Evolutionary conservation across 2,329 filamentous ascomycete species (phyloP).

Genomic region (Colletotrichum sansevieriae): DNA sequence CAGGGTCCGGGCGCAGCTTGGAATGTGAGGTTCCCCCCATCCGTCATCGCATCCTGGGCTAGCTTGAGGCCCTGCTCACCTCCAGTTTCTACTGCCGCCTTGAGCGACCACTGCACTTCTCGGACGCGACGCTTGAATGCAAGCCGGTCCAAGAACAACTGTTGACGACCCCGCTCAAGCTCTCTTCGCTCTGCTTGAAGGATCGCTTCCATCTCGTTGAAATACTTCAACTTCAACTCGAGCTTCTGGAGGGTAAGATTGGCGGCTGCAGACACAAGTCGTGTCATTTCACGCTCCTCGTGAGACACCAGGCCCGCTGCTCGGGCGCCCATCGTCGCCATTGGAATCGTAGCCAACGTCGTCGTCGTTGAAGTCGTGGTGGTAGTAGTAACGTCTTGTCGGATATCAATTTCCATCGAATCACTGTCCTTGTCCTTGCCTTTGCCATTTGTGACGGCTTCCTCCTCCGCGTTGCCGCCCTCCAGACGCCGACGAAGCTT

Average conservation of each 20-base stretch:
- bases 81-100: slow-evolving; percentile 62
- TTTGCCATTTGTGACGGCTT: slow-evolving; percentile 64
- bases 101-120: slow-evolving; percentile 83
- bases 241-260: slow-evolving; percentile 97
- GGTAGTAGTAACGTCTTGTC: slow-evolving; percentile 60
- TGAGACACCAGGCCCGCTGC: slow-evolving; percentile 91
- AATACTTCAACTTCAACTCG: slow-evolving; percentile 95
- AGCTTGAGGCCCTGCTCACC: slow-evolving; percentile 64
- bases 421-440: slow-evolving; percentile 69
- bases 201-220: slow-evolving; percentile 94
- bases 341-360: slow-evolving; percentile 79
- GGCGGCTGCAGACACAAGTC: slow-evolving; percentile 89
- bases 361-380: slow-evolving; percentile 65
- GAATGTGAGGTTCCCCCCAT: slow-evolving; percentile 67
- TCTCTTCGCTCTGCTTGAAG: slow-evolving; percentile 93
- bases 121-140: slow-evolving; percentile 89
- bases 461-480: slow-evolving; percentile 53
- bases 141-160: slow-evolving; percentile 92
- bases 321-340: slow-evolving; percentile 88
- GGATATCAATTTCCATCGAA: slow-evolving; percentile 74
- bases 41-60: slow-evolving; percentile 61
- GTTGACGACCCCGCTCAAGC: slow-evolving; percentile 89
- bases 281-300: slow-evolving; percentile 96
- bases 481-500: slow-evolving; percentile 85
- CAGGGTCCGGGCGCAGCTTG: slow-evolving; percentile 58